These are phyloP conservation scores for Hanseniaspora clermontiae DNA, from an alignment of 805 yeast genomes.

Conservation along the genomic window DNA sequence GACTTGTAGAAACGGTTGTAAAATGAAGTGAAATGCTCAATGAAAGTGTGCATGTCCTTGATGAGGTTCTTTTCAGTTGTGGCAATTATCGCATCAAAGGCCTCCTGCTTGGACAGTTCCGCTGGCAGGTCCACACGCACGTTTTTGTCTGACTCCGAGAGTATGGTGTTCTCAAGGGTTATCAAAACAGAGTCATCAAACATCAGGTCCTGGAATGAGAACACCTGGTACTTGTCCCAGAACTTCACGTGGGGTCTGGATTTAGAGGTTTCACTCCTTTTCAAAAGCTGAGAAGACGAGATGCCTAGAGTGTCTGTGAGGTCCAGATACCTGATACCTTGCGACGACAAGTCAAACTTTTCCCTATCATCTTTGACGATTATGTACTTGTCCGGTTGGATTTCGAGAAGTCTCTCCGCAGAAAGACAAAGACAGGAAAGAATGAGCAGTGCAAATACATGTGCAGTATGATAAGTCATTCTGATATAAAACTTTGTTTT, in stretches of 20 bases:
- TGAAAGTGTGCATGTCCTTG: conserved; percentile 34
- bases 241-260: not conserved
- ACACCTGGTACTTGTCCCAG: conserved; percentile 4
- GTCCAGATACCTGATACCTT: not conserved
- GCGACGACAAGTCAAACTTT: not conserved
- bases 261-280: not conserved
- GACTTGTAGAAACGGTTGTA: conserved; percentile 67
- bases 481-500: no score
- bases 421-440: not conserved
- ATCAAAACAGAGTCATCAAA: conserved; percentile 10
- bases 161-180: not conserved
- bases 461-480: not conserved
- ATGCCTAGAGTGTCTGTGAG: not conserved
- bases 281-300: not conserved
- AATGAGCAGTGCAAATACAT: not conserved
- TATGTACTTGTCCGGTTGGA: not conserved
- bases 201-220: conserved; percentile 9
- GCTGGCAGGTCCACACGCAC: not conserved
- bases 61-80: not conserved
- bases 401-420: conserved; percentile 1
- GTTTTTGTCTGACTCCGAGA: not conserved
- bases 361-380: not conserved
- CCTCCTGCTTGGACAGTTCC: not conserved
- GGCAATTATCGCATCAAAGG: not conserved
- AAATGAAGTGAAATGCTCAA: conserved; percentile 56